Percentiles rank a stretch among this genome's conserved stretches.
Evolutionary conservation across 495 filamentous ascomycete species (phyloP).

Genomic region (Aspergillus nanangensis): DNA sequence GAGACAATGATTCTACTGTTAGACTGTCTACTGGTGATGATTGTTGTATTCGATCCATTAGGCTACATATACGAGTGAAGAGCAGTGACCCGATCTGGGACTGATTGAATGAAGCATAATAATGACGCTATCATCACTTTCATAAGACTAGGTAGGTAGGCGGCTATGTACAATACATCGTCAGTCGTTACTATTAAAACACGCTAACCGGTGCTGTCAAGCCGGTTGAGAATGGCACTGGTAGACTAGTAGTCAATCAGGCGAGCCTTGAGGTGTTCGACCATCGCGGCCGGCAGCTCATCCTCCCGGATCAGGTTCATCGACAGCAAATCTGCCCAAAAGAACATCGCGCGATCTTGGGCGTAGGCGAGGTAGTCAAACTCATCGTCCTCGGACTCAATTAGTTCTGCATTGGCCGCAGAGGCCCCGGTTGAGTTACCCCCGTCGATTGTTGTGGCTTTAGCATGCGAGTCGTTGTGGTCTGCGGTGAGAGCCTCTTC

Average conservation of each 20-base stretch:
- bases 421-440: constrained; percentile 9
- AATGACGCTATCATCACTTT: too few relatives aligned
- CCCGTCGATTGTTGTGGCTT: background rate
- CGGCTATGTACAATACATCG: too few relatives aligned
- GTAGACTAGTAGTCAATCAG: constrained; percentile 50
- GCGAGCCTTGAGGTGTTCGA: constrained; percentile 50
- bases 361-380: constrained; percentile 94
- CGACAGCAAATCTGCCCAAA: constrained; percentile 81
- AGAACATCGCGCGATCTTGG: constrained; percentile 84
- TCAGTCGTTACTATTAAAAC: too few relatives aligned
- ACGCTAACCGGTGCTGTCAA: too few relatives aligned
- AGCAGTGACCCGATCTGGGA: too few relatives aligned
- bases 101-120: background rate
- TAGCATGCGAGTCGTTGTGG: constrained; percentile 7
- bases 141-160: too few relatives aligned
- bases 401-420: constrained; percentile 1
- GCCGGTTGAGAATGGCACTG: too few relatives aligned
- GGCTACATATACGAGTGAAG: background rate
- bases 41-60: too few relatives aligned
- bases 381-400: constrained; percentile 40
- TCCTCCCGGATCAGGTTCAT: constrained; percentile 66
- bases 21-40: too few relatives aligned
- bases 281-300: constrained; percentile 63
- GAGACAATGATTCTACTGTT: constrained; percentile 27
- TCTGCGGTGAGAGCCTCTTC: constrained; percentile 28